These are phyloP conservation scores for Lathyrus sativus DNA, from an alignment of 306 rosid genomes.

Conservation along the genomic window DNA sequence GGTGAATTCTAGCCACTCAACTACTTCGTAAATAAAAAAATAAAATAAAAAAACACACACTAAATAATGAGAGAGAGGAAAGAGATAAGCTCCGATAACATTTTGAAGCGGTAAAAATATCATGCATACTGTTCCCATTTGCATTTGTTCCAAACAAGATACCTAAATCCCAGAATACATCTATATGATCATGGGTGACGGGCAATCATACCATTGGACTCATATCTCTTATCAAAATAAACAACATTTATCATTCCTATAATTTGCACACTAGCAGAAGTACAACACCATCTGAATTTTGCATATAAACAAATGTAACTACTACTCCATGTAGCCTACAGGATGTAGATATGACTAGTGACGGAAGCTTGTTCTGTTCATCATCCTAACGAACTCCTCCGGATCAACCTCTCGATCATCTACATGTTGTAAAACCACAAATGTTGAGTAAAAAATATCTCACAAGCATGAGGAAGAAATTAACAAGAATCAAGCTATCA, in stretches of 20 bases:
- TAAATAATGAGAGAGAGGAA: too few species aligned
- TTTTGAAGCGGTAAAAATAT: too few species aligned
- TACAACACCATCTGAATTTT: conserved; percentile 13
- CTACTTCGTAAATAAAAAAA: too few species aligned
- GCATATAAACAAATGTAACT: conserved; percentile 7
- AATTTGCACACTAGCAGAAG: conserved; percentile 2
- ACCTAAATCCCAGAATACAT: background rate
- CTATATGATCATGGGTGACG: background rate
- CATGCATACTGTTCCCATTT: background rate
- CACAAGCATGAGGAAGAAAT: conserved; percentile 8
- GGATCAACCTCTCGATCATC: conserved; percentile 68
- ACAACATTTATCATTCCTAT: background rate
- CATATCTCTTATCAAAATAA: background rate
- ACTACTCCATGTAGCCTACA: background rate
- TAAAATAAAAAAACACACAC: too few species aligned
- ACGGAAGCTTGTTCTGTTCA: conserved; percentile 59
- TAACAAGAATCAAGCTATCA: conserved; percentile 4
- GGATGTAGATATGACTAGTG: background rate
- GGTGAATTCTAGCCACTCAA: too few species aligned
- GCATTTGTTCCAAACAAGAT: background rate
- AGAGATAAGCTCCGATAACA: too few species aligned
- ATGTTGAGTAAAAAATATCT: conserved; percentile 2
- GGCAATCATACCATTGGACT: background rate
- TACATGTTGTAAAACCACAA: conserved; percentile 40
- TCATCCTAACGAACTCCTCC: conserved; percentile 69